phyloP scores from a whole-genome alignment of 108 stramenopile species.

The Cyclostephanos tholiformis region DNA sequence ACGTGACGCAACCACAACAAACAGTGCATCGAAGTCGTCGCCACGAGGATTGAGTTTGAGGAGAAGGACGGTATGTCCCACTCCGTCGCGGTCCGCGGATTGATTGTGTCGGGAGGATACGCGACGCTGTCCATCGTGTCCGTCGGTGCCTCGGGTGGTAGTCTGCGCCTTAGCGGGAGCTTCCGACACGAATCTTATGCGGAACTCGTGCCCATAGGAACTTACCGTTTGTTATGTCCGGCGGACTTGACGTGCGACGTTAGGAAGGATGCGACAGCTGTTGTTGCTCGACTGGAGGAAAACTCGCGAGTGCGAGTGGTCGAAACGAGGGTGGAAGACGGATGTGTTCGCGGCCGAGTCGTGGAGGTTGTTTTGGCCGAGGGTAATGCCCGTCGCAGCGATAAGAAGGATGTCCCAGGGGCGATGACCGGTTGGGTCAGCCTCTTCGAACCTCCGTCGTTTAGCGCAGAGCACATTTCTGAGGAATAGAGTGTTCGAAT shows the following conservation, averaged over 20 bases:
- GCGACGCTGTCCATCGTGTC: conserved; percentile 5
- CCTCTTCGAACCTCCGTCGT: conserved; percentile 17
- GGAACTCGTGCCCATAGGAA: neutral
- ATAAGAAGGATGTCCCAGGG: conserved; percentile 1
- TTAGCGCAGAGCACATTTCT: conserved; percentile 9
- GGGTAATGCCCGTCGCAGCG: neutral
- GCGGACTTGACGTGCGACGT: neutral
- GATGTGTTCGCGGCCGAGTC: conserved; percentile 12
- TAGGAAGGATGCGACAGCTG: neutral
- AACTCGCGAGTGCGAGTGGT: conserved; percentile 6
- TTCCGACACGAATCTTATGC: neutral
- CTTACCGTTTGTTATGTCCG: neutral
- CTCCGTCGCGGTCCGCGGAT: conserved; percentile 27
- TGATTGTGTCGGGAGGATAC: conserved; percentile 37
- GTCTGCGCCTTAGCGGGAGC: neutral
- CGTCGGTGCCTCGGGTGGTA: neutral
- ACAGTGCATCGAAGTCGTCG: conserved; percentile 38
- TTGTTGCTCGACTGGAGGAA: neutral
- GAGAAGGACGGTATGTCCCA: conserved; percentile 19
- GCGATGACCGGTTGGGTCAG: conserved; percentile 13
- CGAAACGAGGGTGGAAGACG: conserved; percentile 14
- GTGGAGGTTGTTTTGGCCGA: neutral
- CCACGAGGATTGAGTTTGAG: conserved; percentile 41
- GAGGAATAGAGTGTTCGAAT: neutral
- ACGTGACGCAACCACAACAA: neutral